phyloP scores from a whole-genome alignment of 1,284 basidiomycete genomes.

The Paramarasmius palmivorus region DNA sequence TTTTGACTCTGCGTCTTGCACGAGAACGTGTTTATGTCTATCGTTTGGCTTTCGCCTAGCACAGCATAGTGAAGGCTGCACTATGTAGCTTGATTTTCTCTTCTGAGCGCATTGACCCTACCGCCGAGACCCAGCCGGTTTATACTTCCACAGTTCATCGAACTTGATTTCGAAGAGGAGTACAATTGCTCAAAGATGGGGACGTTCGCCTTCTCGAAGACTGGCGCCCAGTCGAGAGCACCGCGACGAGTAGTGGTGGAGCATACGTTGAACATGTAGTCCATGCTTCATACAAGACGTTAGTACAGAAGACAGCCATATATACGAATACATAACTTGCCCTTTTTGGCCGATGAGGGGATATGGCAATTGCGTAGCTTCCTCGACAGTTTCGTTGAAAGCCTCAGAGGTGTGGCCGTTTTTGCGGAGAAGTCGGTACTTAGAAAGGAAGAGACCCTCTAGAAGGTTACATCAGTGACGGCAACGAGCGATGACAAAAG shows the following conservation, averaged over 20 bases:
- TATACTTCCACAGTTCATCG: too few relatives aligned
- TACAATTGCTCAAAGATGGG: constrained; percentile 96
- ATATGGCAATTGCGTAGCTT: constrained; percentile 98
- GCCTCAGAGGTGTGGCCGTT: constrained; percentile 98
- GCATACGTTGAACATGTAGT: constrained; percentile 99
- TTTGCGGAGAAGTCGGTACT: constrained; percentile 98
- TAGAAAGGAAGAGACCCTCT: constrained; percentile 99
- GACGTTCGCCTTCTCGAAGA: constrained; percentile 92
- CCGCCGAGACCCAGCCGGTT: too few relatives aligned
- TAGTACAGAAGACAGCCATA: neutral
- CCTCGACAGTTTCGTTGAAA: constrained; percentile 99
- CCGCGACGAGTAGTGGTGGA: constrained; percentile 99
- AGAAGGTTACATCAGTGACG: constrained; percentile 14
- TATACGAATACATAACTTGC: too few relatives aligned
- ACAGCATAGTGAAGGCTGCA: too few relatives aligned
- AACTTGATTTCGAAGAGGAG: too few relatives aligned
- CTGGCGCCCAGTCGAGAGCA: constrained; percentile 98
- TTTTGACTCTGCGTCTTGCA: too few relatives aligned
- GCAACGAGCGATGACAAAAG: constrained; percentile 16
- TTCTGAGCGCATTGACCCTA: too few relatives aligned
- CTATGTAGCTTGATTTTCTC: too few relatives aligned
- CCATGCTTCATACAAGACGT: constrained; percentile 80
- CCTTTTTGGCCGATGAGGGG: constrained; percentile 95
- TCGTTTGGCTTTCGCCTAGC: too few relatives aligned
- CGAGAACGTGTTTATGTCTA: too few relatives aligned